Percentiles rank a stretch among this genome's conserved stretches.
These are phyloP conservation scores for Colletotrichum filicis DNA, from an alignment of 2,329 filamentous ascomycete genomes.

Conservation along the genomic window DNA sequence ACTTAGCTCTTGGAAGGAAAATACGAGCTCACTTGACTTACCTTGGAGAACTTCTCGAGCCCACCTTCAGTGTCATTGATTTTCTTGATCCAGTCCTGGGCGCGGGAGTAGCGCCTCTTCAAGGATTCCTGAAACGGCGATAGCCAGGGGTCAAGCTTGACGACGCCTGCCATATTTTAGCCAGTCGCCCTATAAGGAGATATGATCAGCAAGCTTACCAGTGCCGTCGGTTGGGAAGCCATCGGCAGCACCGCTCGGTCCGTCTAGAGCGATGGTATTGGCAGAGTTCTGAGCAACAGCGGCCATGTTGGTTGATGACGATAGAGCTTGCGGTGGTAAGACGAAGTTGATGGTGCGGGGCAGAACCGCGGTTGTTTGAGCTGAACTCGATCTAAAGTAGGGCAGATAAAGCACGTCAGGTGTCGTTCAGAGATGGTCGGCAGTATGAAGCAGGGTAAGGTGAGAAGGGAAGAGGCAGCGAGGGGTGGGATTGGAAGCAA, in stretches of 20 bases:
- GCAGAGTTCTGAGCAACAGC: conserved; percentile 50
- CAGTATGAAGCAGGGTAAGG: conserved; percentile 9
- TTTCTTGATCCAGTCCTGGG: conserved; percentile 86
- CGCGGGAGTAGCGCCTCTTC: conserved; percentile 79
- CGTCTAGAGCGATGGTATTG: conserved; percentile 54
- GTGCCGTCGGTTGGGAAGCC: conserved; percentile 76
- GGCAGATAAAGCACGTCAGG: conserved; percentile 21
- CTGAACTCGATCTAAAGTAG: conserved; percentile 13
- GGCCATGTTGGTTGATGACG: conserved; percentile 19
- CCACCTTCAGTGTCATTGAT: conserved; percentile 89
- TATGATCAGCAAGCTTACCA: conserved; percentile 59
- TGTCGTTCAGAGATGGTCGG: not conserved
- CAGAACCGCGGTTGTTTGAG: conserved; percentile 1
- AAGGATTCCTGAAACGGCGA: conserved; percentile 84
- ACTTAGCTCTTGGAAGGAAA: not conserved
- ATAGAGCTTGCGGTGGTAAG: not conserved
- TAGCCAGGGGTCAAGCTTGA: conserved; percentile 90
- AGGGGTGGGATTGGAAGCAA: conserved; percentile 13
- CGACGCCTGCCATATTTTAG: conserved; percentile 71
- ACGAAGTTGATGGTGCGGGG: conserved; percentile 15
- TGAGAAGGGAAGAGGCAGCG: not conserved
- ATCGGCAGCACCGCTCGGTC: conserved; percentile 52
- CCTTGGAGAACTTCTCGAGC: conserved; percentile 89
- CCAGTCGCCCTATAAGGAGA: not conserved
- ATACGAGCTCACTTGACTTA: conserved; percentile 47